Conservation (phyloP, 2,329 filamentous ascomycete genomes). For the Neoarthrinium moseri region DNA sequence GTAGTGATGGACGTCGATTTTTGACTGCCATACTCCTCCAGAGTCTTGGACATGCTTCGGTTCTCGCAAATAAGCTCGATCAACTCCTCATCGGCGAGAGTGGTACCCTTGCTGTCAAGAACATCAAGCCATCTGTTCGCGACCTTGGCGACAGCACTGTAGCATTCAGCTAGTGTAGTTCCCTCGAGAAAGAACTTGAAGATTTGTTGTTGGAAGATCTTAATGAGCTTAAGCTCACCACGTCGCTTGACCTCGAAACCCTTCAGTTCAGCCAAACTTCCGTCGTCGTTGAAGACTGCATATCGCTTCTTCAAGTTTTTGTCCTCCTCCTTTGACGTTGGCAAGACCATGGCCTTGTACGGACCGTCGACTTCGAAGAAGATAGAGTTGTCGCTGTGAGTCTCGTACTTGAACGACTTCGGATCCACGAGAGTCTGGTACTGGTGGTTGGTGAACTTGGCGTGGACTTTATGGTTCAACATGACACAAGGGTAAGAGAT, state of each 20-base stretch:
- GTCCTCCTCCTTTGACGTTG: slow-evolving; percentile 97
- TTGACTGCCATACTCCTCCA: slow-evolving; percentile 92
- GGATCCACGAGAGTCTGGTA: slow-evolving; percentile 87
- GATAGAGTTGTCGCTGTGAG: slow-evolving; percentile 97
- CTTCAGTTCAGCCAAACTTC: slow-evolving; percentile 90
- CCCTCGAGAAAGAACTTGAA: slow-evolving; percentile 99
- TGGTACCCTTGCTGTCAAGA: slow-evolving; percentile 81
- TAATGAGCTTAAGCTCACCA: slow-evolving; percentile 98
- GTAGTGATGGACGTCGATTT: slow-evolving; percentile 99
- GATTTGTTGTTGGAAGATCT: slow-evolving; percentile 98
- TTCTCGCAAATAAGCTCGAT: slow-evolving; percentile 99
- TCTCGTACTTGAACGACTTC: slow-evolving; percentile 84
- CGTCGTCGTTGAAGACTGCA: slow-evolving; percentile 97
- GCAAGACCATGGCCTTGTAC: slow-evolving; percentile 95
- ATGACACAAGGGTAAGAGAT: slow-evolving; percentile 99
- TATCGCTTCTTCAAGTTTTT: slow-evolving; percentile 99
- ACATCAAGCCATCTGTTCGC: slow-evolving; percentile 98
- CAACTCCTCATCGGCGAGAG: slow-evolving; percentile 91
- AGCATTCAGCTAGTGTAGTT: slow-evolving; percentile 82
- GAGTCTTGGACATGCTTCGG: slow-evolving; percentile 93
- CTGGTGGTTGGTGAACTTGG: slow-evolving; percentile 92
- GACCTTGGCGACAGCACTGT: slow-evolving; percentile 86
- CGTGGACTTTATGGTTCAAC: slow-evolving; percentile 97
- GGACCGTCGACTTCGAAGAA: slow-evolving; percentile 99
- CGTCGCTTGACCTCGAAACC: slow-evolving; percentile 97